A percentile compares a stretch with the other conserved stretches of the same genome.
Evolutionary conservation across 2,329 filamentous ascomycete genomes (phyloP).

Genomic region (Thelonectria rubi): DNA sequence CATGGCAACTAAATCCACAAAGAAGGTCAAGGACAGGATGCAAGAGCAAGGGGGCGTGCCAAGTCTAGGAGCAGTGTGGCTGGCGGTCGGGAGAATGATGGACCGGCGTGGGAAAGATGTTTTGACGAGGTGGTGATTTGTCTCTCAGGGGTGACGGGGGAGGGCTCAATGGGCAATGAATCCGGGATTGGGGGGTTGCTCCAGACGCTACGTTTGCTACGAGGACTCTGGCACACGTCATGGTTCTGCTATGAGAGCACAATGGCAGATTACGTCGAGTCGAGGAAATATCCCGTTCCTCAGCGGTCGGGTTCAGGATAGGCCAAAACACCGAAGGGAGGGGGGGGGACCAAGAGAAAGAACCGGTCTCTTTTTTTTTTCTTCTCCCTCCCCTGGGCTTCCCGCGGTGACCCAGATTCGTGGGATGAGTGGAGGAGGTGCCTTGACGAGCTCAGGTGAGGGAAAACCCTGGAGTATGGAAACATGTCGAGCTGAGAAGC

Average conservation of each 20-base stretch:
- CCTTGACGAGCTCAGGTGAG: conserved; percentile 17
- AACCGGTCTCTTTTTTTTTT: background rate
- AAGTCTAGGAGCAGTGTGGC: background rate
- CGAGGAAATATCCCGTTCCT: background rate
- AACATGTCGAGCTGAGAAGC: conserved; percentile 21
- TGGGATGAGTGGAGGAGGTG: conserved; percentile 14
- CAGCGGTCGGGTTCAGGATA: background rate
- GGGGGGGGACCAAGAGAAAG: background rate
- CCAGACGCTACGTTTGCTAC: background rate
- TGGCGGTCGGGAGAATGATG: background rate
- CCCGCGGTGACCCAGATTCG: conserved; percentile 18
- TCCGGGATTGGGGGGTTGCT: background rate
- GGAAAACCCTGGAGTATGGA: conserved; percentile 7
- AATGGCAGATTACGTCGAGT: background rate
- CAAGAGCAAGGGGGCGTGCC: background rate
- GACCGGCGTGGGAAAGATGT: background rate
- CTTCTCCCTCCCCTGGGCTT: background rate
- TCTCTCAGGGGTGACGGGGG: too few relatives aligned
- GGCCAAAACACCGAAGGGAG: background rate
- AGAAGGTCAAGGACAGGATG: background rate
- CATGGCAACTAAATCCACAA: background rate
- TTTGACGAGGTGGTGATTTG: background rate
- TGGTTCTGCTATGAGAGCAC: background rate
- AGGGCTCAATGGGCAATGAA: background rate
- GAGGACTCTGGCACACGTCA: too few relatives aligned